phyloP scores from a whole-genome alignment of 306 rosid species.

The Dryas alaskensis region DNA sequence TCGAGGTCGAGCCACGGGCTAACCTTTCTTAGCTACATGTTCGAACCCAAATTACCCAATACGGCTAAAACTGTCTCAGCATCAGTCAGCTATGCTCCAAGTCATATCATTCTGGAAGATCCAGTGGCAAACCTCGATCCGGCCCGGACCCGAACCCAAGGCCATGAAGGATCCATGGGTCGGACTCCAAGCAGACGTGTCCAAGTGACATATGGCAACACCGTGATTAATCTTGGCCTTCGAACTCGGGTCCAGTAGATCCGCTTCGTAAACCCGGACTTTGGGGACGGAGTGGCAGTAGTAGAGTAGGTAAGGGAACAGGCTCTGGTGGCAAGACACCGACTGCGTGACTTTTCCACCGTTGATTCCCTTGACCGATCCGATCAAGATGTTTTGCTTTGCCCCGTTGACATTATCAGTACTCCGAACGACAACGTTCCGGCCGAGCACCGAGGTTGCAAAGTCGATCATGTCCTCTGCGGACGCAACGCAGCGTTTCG shows the following conservation, averaged over 20 bases:
- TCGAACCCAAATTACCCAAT: conserved; percentile 21
- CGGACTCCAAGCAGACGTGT: conserved; percentile 86
- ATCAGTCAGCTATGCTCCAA: conserved; percentile 71
- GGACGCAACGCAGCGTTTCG: conserved; percentile 83
- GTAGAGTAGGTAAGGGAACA: conserved; percentile 82
- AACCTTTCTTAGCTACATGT: conserved; percentile 48
- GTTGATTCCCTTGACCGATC: conserved; percentile 61
- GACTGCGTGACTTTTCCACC: conserved; percentile 82
- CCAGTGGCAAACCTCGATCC: conserved; percentile 95
- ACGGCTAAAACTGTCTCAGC: not conserved
- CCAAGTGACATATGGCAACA: conserved; percentile 86
- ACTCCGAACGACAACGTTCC: conserved; percentile 60
- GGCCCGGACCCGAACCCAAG: conserved; percentile 80
- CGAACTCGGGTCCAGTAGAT: conserved; percentile 56
- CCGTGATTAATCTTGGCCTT: conserved; percentile 72
- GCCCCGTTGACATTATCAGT: conserved; percentile 66
- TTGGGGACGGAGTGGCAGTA: conserved; percentile 95
- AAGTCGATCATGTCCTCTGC: conserved; percentile 93
- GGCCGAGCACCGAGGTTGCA: conserved; percentile 73
- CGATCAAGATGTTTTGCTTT: conserved; percentile 53
- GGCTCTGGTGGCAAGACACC: conserved; percentile 92
- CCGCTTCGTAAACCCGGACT: conserved; percentile 92
- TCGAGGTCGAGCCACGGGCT: conserved; percentile 30
- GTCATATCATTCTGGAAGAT: conserved; percentile 92
- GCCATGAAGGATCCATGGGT: conserved; percentile 80